Base-by-base conservation (phyloP, 2,329 filamentous ascomycete species). In the Emmonsiellopsis sp. region DNA sequence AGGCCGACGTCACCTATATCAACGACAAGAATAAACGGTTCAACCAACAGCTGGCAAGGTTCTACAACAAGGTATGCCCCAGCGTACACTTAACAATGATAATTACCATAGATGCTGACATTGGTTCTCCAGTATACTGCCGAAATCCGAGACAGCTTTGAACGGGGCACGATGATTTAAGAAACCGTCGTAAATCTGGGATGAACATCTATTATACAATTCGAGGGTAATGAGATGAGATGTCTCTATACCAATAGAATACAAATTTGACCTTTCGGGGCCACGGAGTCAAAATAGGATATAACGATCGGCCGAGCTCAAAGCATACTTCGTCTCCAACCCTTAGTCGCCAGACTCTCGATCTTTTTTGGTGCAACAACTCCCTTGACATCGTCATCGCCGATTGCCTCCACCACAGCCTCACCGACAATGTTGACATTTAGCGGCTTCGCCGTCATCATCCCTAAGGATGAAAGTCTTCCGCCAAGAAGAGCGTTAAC, bases 1-100 rank as follows among this genome's bases (percentile, higher is more conserved):
- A 91, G 47, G 86, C 83, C 31, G 93, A 98, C 71, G 87, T 97
- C 63, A 97, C 92, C 7, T 97, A 95, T 73, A 98, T 98, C 81
- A 98, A 98, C 74, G 90, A 96, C 74, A 96, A 98, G 85, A 98
- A 98, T 79, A 97, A 97, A 79, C 90, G 96, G 79, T 98, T 98
- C 77, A 98, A 98, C 82, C 85, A 95, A 76, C 97, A 98, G 76
- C 77, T 98, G 70, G 79, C 86, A 52, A 80, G 93, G 61, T 98
- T 97, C 76, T 98, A 98, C 74, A 93, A 98, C 75, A 95, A 95
- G 73, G 77, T 79, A 71, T 57, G 73, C 64, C 43, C 48, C 15
- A 13, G 35, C 3, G 16, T 37, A 66, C 50, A 10, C 32, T 55
- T 43, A 32, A 11, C 30, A 42, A 7, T 8, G 7, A 15, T 35